Evolutionary conservation across 2,329 filamentous ascomycete species (phyloP), one percentile per base, ranked within the genome.

Genomic region (Simplicillium aogashimaense): DNA sequence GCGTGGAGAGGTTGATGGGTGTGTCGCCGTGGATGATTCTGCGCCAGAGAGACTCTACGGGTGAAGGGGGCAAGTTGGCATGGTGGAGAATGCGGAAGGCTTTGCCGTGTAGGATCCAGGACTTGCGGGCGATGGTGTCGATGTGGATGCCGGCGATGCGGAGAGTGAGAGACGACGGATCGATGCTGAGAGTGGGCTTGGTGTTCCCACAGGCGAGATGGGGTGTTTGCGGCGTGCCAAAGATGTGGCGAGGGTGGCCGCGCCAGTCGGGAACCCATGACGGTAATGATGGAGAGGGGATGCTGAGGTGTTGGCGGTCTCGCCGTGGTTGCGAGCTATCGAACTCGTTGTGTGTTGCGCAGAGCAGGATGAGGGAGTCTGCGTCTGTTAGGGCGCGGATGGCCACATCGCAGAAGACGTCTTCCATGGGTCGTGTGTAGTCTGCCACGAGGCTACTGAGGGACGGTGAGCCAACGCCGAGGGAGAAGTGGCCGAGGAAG

Each of bases 261-360:
- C 56, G 51, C 61, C 60, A 63, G 48, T 64, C 60, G 1, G 60
- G 60, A 18, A 60, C 59, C 60, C 60, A 64, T 0, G 58, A 57
- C 2, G 60, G 60, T 4, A 63, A 18, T 5, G 31, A 33, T 25
- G 9, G 6, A 25, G 20, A 25, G 20, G 20, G 20, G 20, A n/a
- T n/a, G n/a, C n/a, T n/a, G n/a, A 25, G 20, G 9, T 25, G 20
- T 25, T 25, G 20, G 20, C 20, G 20, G 9, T 25, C 20, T 5
- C 20, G 20, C 20, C 20, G 20, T 15, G 30, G 30, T n/a, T 15
- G 30, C 7, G 30, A 5, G 6, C 38, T 16, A 14, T 40, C 38
- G 10, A 20, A 31, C 1, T 35, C 36, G 45, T 44, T 43, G 39
- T 60, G 50, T 7, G 51, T 52, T 3, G 58, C 54, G 1, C 56